A percentile compares a stretch with the other conserved stretches of the same genome.
These are phyloP conservation scores for Pezicula radicicola DNA, from an alignment of 2,329 filamentous ascomycete genomes.

Conservation along the genomic window DNA sequence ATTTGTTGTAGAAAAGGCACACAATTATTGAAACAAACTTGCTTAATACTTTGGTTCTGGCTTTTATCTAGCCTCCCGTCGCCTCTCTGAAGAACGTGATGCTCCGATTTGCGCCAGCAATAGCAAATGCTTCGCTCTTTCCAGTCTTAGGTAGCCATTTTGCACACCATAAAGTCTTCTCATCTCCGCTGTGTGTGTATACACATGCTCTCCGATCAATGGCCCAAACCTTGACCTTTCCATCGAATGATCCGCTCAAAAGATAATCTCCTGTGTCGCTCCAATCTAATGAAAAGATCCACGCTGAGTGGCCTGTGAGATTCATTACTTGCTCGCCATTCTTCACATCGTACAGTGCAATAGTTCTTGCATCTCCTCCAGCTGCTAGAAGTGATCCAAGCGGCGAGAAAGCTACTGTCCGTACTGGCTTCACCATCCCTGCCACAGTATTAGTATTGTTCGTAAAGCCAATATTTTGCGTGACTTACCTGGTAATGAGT, in stretches of 20 bases:
- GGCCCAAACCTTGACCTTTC: slow-evolving; percentile 95
- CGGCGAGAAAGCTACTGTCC: slow-evolving; percentile 84
- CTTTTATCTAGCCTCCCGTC: slow-evolving; percentile 47
- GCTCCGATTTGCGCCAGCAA: slow-evolving; percentile 72
- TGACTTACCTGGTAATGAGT: slow-evolving; percentile 72
- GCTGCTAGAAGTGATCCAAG: slow-evolving; percentile 81
- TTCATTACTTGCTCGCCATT: slow-evolving; percentile 92
- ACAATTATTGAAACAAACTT: too few species aligned
- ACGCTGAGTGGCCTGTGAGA: slow-evolving; percentile 74
- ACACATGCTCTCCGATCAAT: slow-evolving; percentile 81
- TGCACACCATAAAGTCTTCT: slow-evolving; percentile 79
- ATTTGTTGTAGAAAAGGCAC: too few species aligned
- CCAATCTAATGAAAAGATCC: slow-evolving; percentile 92
- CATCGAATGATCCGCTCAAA: slow-evolving; percentile 83
- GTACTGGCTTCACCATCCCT: slow-evolving; percentile 85
- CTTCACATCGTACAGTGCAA: slow-evolving; percentile 87
- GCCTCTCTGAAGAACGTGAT: slow-evolving; percentile 84
- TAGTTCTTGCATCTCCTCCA: slow-evolving; percentile 83
- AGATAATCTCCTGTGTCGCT: slow-evolving; percentile 90
- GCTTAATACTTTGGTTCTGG: neutral
- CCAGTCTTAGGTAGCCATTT: slow-evolving; percentile 75
- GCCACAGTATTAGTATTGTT: slow-evolving; percentile 15
- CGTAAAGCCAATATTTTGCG: neutral
- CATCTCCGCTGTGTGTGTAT: slow-evolving; percentile 89
- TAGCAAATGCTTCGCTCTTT: slow-evolving; percentile 69